Base-by-base conservation (phyloP, 2,329 filamentous ascomycete species). In the Ophiostoma populinum region DNA sequence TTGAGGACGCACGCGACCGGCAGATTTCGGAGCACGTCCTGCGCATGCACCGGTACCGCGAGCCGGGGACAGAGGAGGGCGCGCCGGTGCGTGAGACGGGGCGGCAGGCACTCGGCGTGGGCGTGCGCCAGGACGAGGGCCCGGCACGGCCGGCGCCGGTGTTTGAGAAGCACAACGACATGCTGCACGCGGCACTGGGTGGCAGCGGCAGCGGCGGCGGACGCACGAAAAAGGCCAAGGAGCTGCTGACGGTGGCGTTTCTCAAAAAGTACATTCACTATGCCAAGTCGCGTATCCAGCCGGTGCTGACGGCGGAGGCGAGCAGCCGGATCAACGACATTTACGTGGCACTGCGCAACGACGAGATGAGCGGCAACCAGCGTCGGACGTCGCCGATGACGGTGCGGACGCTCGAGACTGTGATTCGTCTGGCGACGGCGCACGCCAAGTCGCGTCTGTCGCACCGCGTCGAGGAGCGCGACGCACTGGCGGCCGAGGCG, bases 221-320 rank as follows among this genome's bases (percentile, higher is more conserved):
- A 26, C 80, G 80, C 10, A 61, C 76, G 18, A 73, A 72, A 46
- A 80, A 80, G 54, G 78, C 79, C 44, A 72, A 80, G 5, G 85
- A 94, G 53, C 81, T 98, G 11, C 63, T 98, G 36, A 92, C 81
- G 58, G 94, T 98, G 41, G 81, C 86, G 0, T 98, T 98, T 58
- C 85, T 98, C 64, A 98, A 98, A 62, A 98, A 98, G 59, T 98
- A 94, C 55, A 92, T 98, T 30, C 90, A 98, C 52, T 98, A 98
- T 55, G 85, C 90, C 44, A 98, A 98, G 62, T 80, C 72, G 24
- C 67, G 90, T 51, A 70, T 93, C 49, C 92, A 85, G 67, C 90
- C 90, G 0, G 63, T 92, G 26, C 62, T 98, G 42, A 93, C 86
- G 0, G 83, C 90, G 51, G 83, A 83, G 29, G 87, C 90, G 6